Conservation (phyloP, 2,329 filamentous ascomycete genomes). For the Neofusicoccum parvum region DNA sequence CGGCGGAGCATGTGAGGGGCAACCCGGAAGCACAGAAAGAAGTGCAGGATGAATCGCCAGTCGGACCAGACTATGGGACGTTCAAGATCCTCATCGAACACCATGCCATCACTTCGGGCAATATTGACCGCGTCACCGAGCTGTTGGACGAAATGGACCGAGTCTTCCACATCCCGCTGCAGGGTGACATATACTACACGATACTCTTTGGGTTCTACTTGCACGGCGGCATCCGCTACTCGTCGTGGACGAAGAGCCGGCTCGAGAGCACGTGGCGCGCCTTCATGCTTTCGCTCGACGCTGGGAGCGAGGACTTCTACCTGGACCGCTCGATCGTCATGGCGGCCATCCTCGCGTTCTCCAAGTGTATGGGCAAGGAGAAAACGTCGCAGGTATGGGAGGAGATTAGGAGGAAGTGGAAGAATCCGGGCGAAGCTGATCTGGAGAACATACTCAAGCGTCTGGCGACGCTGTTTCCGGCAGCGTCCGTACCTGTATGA, state of each 20-base stretch:
- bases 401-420: slow-evolving; percentile 44
- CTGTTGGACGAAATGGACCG: slow-evolving; percentile 80
- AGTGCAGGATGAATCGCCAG: slow-evolving; percentile 66
- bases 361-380: slow-evolving; percentile 57
- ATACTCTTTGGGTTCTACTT: slow-evolving; percentile 79
- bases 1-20: slow-evolving; percentile 42
- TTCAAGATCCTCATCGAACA: slow-evolving; percentile 80
- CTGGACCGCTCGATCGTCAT: slow-evolving; percentile 57
- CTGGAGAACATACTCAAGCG: slow-evolving; percentile 27
- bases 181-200: slow-evolving; percentile 76
- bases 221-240: slow-evolving; percentile 68
- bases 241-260: slow-evolving; percentile 71
- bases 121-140: slow-evolving; percentile 69
- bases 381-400: slow-evolving; percentile 59
- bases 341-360: slow-evolving; percentile 65
- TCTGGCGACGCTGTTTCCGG: neutral
- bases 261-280: slow-evolving; percentile 69
- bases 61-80: slow-evolving; percentile 75
- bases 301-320: slow-evolving; percentile 28
- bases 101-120: slow-evolving; percentile 67
- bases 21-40: slow-evolving; percentile 51
- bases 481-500: neutral
- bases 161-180: slow-evolving; percentile 63
- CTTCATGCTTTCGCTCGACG: slow-evolving; percentile 44
- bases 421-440: slow-evolving; percentile 38